Evolutionary conservation across 169 alveolate genomes (phyloP).

Genomic region (Cryptosporidium parvum): DNA sequence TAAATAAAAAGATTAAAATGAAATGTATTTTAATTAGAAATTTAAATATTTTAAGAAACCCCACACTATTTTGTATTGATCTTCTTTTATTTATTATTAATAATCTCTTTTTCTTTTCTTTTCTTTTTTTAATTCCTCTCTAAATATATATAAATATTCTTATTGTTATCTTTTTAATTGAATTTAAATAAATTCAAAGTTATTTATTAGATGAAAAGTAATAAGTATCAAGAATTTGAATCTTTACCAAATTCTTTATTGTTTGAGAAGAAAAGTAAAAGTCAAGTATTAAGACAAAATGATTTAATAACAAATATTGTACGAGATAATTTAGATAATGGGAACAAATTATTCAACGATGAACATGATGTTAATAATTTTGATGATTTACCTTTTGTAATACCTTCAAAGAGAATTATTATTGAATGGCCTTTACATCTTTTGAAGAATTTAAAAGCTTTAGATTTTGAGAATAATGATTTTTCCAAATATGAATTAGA

Average conservation of each 20-base stretch:
- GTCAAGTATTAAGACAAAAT: not conserved
- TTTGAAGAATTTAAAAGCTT: too few species aligned
- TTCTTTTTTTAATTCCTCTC: too few species aligned
- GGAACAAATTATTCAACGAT: not conserved
- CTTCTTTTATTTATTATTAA: not conserved
- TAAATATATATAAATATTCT: too few species aligned
- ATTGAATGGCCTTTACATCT: constrained; percentile 38
- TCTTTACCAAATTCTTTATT: not conserved
- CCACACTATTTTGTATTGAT: not conserved
- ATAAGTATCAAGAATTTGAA: not conserved
- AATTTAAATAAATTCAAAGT: not conserved
- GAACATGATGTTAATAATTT: not conserved
- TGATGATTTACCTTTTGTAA: constrained; percentile 49
- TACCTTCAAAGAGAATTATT: constrained; percentile 26
- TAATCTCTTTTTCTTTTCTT: not conserved
- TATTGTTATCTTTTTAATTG: too few species aligned
- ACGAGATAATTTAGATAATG: not conserved
- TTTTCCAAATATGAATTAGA: not conserved
- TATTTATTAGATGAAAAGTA: not conserved
- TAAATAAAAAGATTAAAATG: not conserved
- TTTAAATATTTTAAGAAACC: not conserved
- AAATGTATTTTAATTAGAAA: not conserved
- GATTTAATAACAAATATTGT: not conserved
- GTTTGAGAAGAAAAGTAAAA: not conserved
- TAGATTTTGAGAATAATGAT: not conserved